Base-by-base conservation (phyloP, 306 rosid genomes). In the Echinosophora koreensis region DNA sequence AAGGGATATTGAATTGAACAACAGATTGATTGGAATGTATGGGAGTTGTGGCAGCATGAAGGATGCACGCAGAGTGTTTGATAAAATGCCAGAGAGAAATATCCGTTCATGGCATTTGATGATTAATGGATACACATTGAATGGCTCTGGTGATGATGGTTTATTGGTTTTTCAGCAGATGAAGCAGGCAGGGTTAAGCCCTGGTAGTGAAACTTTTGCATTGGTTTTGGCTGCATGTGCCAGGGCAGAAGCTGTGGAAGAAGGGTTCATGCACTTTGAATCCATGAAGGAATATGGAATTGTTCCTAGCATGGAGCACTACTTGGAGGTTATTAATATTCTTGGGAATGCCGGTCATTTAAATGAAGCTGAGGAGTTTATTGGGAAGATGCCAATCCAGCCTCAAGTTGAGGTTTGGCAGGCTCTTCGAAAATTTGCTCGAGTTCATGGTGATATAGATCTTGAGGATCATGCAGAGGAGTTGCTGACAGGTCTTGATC, bases 11-110 rank as follows among this genome's bases (percentile, higher is more conserved):
- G 90, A 89, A 73, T 77, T 92, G 80, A 71, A 59, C 51, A 74
- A 87, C 60, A 81, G 82, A 30, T 78, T 94, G 86, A 89, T 92
- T 6, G 77, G 69, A 8, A n/a, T 86, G 85, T 94, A 85, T 7
- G 47, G 34, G 6, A 67, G 63, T 15, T 89, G 93, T 55, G 96
- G 95, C 69, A 87, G 91, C 49, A 42, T 84, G 89, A 90, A 76
- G 76, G 86, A 84, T 77, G 97, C 95, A 9, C 93, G 91, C 77
- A 57, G 68, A 62, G 86, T 89, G 93, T 94, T 94, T 22, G 97
- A 92, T 83, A 35, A 67, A 86, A 90, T 94, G 97, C 76, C 77
- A 2, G 90, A 85, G 55, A 82, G 89, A 70, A 74, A 81, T 69
- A 42, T 71, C 6, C 54, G 69, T 28, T 76, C 90, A 16, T 92